Base-by-base conservation (phyloP, 2,329 filamentous ascomycete species). In the Gnomoniopsis smithogilvyi region DNA sequence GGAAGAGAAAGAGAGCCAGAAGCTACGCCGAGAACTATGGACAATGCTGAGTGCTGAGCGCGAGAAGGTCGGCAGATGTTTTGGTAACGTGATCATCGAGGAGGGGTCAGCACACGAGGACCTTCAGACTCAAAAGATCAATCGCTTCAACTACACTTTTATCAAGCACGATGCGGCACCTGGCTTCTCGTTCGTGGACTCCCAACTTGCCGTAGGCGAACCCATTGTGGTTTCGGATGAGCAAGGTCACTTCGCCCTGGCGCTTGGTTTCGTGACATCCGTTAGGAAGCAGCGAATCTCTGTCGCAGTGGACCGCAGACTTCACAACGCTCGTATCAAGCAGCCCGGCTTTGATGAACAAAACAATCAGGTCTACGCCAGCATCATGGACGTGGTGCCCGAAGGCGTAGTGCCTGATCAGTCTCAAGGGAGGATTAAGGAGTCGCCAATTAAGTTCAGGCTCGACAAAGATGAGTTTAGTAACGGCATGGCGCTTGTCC, bases 381-480 rank as follows among this genome's bases (percentile, higher is more conserved):
- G 93, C 51, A 94, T 97, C 64, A 96, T 97, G 91, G 90, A 96
- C 64, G 87, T 96, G 26, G 81, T 79, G 14, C 79, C 79, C 6
- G 81, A 86, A 66, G 83, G 80, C 1, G 78, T 77, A 38, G 75
- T 74, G 0, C 75, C 79, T 24, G 76, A 82, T 38, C 76, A 84
- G 58, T 78, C 80, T 6, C 73, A 82, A 45, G 78, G 75, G 30
- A 81, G 78, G 64, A 78, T 80, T 64, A 78, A 80, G 59, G 77
- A 80, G 58, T 72, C 81, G 3, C 83, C 83, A 3, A 76, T 89
- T 6, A 80, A 85, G 51, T 99, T 96, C 67, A 89, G 95, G 24
- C 79, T 99, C 3, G 95, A 99, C 74, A 97, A 97, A 71, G 95
- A 99, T 67, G 95, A 99, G 69, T 99, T 99, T 73, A 96, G 92